A percentile compares a stretch with the other conserved stretches of the same genome.
These are phyloP conservation scores for Pseudohalonectria lignicola DNA, from an alignment of 2,329 filamentous ascomycete genomes.

Conservation along the genomic window DNA sequence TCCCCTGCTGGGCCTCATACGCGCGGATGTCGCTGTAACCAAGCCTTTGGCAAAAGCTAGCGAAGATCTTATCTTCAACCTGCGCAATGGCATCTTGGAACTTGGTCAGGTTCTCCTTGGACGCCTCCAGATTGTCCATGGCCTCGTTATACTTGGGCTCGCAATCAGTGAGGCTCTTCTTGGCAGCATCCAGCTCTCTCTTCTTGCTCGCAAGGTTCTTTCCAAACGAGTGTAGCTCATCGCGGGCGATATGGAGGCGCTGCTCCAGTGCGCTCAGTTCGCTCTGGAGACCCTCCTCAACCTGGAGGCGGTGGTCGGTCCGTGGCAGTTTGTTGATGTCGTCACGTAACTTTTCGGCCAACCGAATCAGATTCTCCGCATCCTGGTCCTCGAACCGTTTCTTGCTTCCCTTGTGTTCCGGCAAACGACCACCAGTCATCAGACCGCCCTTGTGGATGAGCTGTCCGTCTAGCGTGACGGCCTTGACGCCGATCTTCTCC, in stretches of 20 bases:
- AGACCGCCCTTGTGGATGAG: slow-evolving; percentile 94
- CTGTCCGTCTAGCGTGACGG: slow-evolving; percentile 88
- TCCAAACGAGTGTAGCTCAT: slow-evolving; percentile 67
- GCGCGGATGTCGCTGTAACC: slow-evolving; percentile 84
- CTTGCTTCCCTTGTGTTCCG: slow-evolving; percentile 61
- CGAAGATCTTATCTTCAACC: slow-evolving; percentile 84
- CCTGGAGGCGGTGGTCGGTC: slow-evolving; percentile 60
- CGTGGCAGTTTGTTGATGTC: slow-evolving; percentile 75
- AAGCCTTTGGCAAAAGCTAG: slow-evolving; percentile 72
- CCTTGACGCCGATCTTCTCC: slow-evolving; percentile 77
- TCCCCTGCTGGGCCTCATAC: slow-evolving; percentile 89
- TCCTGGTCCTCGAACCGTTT: slow-evolving; percentile 85
- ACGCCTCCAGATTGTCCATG: slow-evolving; percentile 52
- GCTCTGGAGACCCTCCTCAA: slow-evolving; percentile 71
- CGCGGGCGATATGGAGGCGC: slow-evolving; percentile 57
- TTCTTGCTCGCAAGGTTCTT: slow-evolving; percentile 78
- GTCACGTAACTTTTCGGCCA: slow-evolving; percentile 56
- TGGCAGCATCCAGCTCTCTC: slow-evolving; percentile 65
- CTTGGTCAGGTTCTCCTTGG: slow-evolving; percentile 35
- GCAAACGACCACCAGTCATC: slow-evolving; percentile 89
- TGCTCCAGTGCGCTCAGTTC: slow-evolving; percentile 74
- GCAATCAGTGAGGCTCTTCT: slow-evolving; percentile 62
- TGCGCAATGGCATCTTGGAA: slow-evolving; percentile 55
- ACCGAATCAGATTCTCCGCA: slow-evolving; percentile 57
- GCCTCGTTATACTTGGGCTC: slow-evolving; percentile 71